Evolutionary conservation across 208 protist species (phyloP).

Genomic region (Porcisia hertigi): DNA sequence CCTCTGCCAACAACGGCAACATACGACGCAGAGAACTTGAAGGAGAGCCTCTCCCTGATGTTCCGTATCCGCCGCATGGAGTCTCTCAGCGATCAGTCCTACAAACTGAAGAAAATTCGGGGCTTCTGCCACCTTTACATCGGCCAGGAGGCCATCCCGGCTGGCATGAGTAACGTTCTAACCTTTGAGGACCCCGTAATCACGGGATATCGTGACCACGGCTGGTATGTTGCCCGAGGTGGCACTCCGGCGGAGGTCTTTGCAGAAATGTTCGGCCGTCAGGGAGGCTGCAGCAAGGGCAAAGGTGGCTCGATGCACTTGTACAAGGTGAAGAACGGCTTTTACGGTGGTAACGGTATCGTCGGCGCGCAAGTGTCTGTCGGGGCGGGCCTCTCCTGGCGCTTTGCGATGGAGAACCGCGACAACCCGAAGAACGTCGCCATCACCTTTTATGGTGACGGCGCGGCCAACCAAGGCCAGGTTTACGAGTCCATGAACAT

Average conservation of each 20-base stretch:
- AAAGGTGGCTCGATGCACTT: conserved; percentile 99
- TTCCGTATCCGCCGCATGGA: conserved; percentile 95
- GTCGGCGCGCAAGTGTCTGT: conserved; percentile 97
- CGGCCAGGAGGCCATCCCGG: conserved; percentile 96
- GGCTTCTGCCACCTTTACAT: conserved; percentile 99
- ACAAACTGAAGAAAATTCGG: conserved; percentile 96
- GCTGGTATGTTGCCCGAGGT: conserved; percentile 91
- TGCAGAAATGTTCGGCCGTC: conserved; percentile 91
- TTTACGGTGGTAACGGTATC: conserved; percentile 99
- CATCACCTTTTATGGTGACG: conserved; percentile 96
- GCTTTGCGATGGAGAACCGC: conserved; percentile 80
- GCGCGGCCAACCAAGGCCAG: conserved; percentile 98
- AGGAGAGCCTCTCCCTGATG: conserved; percentile 88
- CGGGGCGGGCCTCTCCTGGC: conserved; percentile 95
- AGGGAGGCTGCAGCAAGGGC: conserved; percentile 90
- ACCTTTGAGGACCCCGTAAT: conserved; percentile 93
- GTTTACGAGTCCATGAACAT: conserved; percentile 99
- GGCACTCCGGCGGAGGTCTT: conserved; percentile 89
- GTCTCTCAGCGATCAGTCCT: conserved; percentile 93
- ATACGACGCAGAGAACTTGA: conserved; percentile 77
- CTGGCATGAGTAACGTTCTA: conserved; percentile 93
- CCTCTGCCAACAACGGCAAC: conserved; percentile 72
- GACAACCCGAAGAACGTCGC: conserved; percentile 87
- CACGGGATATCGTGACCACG: conserved; percentile 97
- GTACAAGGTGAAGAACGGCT: conserved; percentile 92